Evolutionary conservation across 208 protist species (phyloP).

Genomic region (Tritrichomonas foetus): DNA sequence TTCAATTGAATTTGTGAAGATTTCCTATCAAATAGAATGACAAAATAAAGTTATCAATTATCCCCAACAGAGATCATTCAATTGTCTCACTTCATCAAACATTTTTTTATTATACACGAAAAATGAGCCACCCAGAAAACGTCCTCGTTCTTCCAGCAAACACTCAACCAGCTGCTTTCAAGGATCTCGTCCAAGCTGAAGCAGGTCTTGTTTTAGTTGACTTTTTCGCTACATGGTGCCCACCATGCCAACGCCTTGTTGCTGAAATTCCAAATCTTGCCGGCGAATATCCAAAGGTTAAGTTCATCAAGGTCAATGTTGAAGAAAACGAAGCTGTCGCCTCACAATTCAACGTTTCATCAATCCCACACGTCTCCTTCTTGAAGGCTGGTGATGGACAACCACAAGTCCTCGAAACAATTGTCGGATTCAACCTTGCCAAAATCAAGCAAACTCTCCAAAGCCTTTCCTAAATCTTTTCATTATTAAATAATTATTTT

Average conservation of each 20-base stretch:
- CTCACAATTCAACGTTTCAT: not conserved
- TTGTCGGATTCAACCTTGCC: not conserved
- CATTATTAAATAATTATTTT: too few relatives aligned
- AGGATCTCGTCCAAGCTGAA: not conserved
- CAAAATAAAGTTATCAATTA: too few relatives aligned
- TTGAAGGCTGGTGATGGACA: not conserved
- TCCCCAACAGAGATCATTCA: too few relatives aligned
- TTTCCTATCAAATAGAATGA: too few relatives aligned
- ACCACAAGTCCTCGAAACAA: not conserved
- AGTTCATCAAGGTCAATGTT: constrained; percentile 9
- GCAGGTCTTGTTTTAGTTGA: not conserved
- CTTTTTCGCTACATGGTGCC: constrained; percentile 33
- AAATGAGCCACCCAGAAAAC: too few relatives aligned
- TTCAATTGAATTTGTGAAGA: too few relatives aligned
- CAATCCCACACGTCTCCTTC: not conserved
- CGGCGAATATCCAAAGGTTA: not conserved
- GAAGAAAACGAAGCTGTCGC: not conserved
- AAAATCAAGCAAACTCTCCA: not conserved
- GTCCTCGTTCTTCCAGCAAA: too few relatives aligned
- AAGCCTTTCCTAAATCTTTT: too few relatives aligned
- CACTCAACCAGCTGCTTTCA: not conserved
- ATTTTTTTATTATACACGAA: too few relatives aligned
- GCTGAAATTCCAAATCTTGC: not conserved
- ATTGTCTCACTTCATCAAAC: too few relatives aligned
- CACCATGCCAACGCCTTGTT: not conserved